Evolutionary conservation across 2,329 filamentous ascomycete species (phyloP).

Genomic region (Microdochium trichocladiopsis): DNA sequence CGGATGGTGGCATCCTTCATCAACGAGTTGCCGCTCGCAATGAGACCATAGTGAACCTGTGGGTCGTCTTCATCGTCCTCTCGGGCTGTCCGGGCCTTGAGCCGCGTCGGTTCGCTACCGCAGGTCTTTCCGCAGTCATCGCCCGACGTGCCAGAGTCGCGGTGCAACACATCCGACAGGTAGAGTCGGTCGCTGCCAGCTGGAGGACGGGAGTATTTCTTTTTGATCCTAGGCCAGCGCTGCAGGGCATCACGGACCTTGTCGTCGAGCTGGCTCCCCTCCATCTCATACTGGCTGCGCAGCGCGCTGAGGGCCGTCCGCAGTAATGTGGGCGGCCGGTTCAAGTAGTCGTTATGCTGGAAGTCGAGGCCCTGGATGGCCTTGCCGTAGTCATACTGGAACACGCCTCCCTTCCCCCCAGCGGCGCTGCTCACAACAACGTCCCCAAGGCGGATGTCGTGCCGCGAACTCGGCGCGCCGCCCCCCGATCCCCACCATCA

Average conservation of each 20-base stretch:
- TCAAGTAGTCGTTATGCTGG: slow-evolving; percentile 3
- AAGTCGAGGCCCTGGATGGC: slow-evolving; percentile 12
- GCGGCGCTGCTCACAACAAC: slow-evolving; percentile 18
- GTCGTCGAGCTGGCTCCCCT: slow-evolving; percentile 17
- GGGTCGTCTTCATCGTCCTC: slow-evolving; percentile 11
- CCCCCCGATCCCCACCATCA: slow-evolving; percentile 26
- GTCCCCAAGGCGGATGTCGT: slow-evolving; percentile 23
- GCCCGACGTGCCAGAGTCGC: slow-evolving; percentile 2
- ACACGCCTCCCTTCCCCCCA: slow-evolving; percentile 11
- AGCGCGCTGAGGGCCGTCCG: slow-evolving; percentile 14
- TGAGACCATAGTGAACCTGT: slow-evolving; percentile 23
- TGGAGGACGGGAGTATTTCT: slow-evolving; percentile 15
- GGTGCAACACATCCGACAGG: neutral
- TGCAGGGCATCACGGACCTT: slow-evolving; percentile 14
- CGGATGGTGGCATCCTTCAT: slow-evolving; percentile 18
- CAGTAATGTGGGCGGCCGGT: slow-evolving; percentile 1
- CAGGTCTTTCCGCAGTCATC: slow-evolving; percentile 9
- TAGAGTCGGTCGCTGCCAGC: neutral
- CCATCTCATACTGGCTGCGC: slow-evolving; percentile 7
- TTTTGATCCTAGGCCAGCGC: slow-evolving; percentile 14
- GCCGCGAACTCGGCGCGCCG: slow-evolving; percentile 16
- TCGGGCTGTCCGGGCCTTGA: slow-evolving; percentile 8
- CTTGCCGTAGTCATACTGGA: slow-evolving; percentile 25
- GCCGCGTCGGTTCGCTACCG: slow-evolving; percentile 8
- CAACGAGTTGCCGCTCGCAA: slow-evolving; percentile 22